Evolutionary conservation across 345 rosid genomes (phyloP).

Genomic region (Zanthoxylum bungeanum): DNA sequence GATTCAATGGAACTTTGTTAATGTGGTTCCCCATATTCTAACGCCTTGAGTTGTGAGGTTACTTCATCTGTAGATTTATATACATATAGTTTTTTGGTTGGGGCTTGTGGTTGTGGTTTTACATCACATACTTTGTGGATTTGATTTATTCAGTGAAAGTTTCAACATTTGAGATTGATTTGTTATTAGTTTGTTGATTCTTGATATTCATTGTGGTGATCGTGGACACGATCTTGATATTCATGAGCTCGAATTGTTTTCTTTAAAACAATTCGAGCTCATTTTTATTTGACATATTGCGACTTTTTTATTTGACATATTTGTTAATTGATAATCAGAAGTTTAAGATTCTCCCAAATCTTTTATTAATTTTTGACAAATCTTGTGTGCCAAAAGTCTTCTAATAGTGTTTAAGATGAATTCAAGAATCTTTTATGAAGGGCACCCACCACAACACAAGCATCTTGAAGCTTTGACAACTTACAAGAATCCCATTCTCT

Average conservation of each 20-base stretch:
- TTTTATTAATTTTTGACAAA: neutral
- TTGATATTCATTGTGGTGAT: neutral
- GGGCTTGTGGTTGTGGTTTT: conserved; percentile 7
- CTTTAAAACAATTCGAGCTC: too few relatives aligned
- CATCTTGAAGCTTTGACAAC: neutral
- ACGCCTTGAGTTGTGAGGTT: conserved; percentile 12
- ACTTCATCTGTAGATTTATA: conserved; percentile 30
- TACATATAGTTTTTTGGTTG: conserved; percentile 1
- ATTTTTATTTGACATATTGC: too few relatives aligned
- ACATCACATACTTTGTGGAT: neutral
- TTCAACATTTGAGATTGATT: neutral
- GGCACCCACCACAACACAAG: neutral
- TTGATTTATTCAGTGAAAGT: neutral
- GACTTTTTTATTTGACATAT: too few relatives aligned
- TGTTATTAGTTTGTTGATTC: neutral
- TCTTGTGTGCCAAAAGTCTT: neutral
- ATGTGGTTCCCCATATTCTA: conserved; percentile 5
- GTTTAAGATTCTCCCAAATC: neutral
- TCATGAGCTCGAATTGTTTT: too few relatives aligned
- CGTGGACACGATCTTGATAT: neutral
- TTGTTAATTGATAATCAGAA: neutral
- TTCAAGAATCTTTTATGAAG: neutral
- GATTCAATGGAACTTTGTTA: conserved; percentile 8
- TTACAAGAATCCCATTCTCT: neutral
- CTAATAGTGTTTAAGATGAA: too few relatives aligned